Evolutionary conservation across 2,329 filamentous ascomycete species (phyloP).

Genomic region (Herpotrichia juniperi): DNA sequence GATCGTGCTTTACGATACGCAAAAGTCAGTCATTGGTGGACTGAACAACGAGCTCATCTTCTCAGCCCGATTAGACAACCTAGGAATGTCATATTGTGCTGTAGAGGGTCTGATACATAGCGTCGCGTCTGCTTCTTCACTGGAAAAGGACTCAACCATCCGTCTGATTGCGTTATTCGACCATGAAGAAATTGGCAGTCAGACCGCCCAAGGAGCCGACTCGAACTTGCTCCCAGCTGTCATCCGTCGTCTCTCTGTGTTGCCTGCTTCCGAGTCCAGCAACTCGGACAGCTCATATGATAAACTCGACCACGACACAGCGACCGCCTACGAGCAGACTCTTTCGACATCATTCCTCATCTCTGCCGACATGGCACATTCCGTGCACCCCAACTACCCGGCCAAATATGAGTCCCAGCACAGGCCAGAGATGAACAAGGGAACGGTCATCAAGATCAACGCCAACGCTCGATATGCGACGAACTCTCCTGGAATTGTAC

Average conservation of each 20-base stretch:
- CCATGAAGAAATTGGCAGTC: conserved; percentile 95
- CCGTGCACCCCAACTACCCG: conserved; percentile 92
- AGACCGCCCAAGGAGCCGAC: conserved; percentile 89
- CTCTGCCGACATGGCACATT: conserved; percentile 97
- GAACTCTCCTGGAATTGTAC: conserved; percentile 91
- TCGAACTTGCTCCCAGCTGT: conserved; percentile 90
- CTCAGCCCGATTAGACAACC: conserved; percentile 92
- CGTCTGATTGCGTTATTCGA: conserved; percentile 95
- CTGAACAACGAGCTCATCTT: conserved; percentile 94
- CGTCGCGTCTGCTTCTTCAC: conserved; percentile 64
- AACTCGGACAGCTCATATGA: conserved; percentile 71
- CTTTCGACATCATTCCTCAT: conserved; percentile 90
- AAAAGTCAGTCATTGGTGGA: conserved; percentile 86
- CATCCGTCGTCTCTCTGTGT: conserved; percentile 81
- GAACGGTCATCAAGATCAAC: conserved; percentile 96
- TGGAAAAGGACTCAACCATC: conserved; percentile 80
- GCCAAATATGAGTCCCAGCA: conserved; percentile 91
- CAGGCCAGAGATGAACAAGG: conserved; percentile 93
- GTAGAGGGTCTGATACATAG: conserved; percentile 85
- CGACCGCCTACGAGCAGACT: conserved; percentile 92
- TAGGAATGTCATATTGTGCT: conserved; percentile 95
- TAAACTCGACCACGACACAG: conserved; percentile 61
- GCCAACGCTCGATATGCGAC: conserved; percentile 97
- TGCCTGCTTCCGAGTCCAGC: conserved; percentile 65
- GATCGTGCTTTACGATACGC: conserved; percentile 94